Base-by-base conservation (phyloP, 345 rosid species). In the Aurinia saxatilis region DNA sequence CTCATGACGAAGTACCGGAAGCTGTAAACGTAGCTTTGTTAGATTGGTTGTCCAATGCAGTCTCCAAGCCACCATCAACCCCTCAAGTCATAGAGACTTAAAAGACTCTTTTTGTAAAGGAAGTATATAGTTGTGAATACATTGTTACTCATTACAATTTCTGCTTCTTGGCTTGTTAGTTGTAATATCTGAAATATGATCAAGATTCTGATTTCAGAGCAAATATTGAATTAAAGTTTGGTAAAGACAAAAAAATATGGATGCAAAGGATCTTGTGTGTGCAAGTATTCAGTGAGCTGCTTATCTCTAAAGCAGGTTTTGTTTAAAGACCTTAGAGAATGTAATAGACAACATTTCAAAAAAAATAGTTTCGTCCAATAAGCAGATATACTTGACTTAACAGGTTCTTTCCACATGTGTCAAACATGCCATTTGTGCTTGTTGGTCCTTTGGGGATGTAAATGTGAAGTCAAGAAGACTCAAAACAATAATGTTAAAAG, bases 1-100 rank as follows among this genome's bases (percentile, higher is more conserved):
- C 99, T 1, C 99, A 89, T 37, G 99, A 93, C 34, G 97, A 93
- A 77, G 89, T 87, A 39, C 99, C 97, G 0, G 95, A 82, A 58
- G 86, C 75, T 42, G 96, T 84, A 25, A 93, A 93, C 67, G 52
- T 51, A 51, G 95, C 96, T 58, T 71, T 93, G 62, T 52, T 78
- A 46, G 80, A 87, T 18, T 92, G 96, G 98, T 68, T 89, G 57
- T 71, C 90, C 15, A 78, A 75, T 57, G 36, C 80, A 69, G 71
- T 39, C 57, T 61, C 80, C 0, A 59, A 79, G 45, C 37, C 72
- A 68, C 71, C 82, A 72, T 73, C 82, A 1, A 35, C 72, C 34
- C 15, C 79, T 42, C 29, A 55, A 59, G 21, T 54, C 53, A 37
- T 78, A 57, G 73, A 75, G n/a, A 16, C 42, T 18, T 62, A 35